Base-by-base conservation (phyloP, 495 filamentous ascomycete species). In the Paragyromitra xinjiangensis region DNA sequence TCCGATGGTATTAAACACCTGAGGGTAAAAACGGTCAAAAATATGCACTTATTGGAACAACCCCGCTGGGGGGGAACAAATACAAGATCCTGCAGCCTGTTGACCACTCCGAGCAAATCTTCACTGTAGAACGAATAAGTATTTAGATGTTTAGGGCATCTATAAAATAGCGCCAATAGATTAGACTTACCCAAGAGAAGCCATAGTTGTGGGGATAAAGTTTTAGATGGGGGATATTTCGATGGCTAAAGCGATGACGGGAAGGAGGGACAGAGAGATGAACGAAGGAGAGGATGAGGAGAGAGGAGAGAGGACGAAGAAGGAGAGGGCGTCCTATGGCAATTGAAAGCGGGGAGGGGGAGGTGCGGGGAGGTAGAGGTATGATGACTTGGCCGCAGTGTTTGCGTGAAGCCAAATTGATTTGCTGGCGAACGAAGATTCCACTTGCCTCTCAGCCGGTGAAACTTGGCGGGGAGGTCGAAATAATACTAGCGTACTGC, bases 1-100 rank as follows among this genome's bases (percentile, higher is more conserved):
- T 83, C 95, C 96, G 83, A 99, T 99, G 65, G 96, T 99, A 86
- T 99, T 98, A 86, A 99, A 98, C 71, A 99, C 81, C 81, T 83
- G 37, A 65, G 37, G 40, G 40, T 29, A 42, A 73, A 29, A 50
- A 77, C 29, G 51, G 67, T 70, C 55, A 56, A 77, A 76, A 77
- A 79, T 64, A 39, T 77, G 69, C 29, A 66, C 61, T 72, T n/a
- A 7, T 72, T 26, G 5, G 16, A 59, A 59, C 22, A 73, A 73
- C 61, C 74, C 51, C 59, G 62, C 74, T 56, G 50, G 39, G 11
- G 51, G 63, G 63, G 63, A 48, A 53, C 44, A 77, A 73, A 55
- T 83, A 83, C 95, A 82, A 99, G 85, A 85, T 99, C 95, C 82
- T 99, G 96, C 75, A 99, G 88, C 86, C 94, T 95, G 86, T 99